These are phyloP conservation scores for Chalciporus pseudorubinellus DNA, from an alignment of 768 basidiomycete genomes.

Conservation along the genomic window DNA sequence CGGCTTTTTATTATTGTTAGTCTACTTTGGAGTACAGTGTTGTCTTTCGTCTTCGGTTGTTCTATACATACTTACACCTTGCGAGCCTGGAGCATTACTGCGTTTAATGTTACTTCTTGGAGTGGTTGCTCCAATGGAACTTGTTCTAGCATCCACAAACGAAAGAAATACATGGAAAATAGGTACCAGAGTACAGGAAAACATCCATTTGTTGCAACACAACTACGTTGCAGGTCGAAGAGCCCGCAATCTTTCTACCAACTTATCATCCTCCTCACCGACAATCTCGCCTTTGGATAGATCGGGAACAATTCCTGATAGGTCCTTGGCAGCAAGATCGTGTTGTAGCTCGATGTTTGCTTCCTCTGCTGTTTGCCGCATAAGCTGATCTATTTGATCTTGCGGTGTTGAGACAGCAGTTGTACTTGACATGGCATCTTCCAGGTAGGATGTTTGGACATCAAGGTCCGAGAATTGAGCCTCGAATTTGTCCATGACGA, in stretches of 20 bases:
- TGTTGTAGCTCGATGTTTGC: conserved; percentile 95
- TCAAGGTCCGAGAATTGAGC: conserved; percentile 94
- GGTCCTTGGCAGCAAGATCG: conserved; percentile 69
- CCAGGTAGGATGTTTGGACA: conserved; percentile 98
- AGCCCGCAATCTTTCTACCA: conserved; percentile 87
- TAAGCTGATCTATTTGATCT: conserved; percentile 91
- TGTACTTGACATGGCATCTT: conserved; percentile 90
- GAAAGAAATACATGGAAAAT: background rate
- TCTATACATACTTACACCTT: background rate
- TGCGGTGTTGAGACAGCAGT: conserved; percentile 93
- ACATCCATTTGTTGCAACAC: background rate
- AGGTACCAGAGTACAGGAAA: conserved; percentile 12
- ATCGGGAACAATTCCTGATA: conserved; percentile 55
- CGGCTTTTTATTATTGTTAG: conserved; percentile 19
- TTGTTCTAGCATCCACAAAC: background rate
- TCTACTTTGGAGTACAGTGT: conserved; percentile 8
- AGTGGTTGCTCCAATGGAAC: background rate
- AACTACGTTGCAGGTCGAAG: conserved; percentile 70
- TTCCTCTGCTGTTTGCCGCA: conserved; percentile 95
- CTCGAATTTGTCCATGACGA: conserved; percentile 99
- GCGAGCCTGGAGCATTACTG: conserved; percentile 5
- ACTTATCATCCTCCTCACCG: conserved; percentile 73
- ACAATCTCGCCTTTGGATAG: conserved; percentile 49
- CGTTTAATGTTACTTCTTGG: conserved; percentile 11
- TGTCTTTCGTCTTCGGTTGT: conserved; percentile 10